These are phyloP conservation scores for Globisporangium rhizosaccharum DNA, from an alignment of 352 stramenopile species.

Conservation along the genomic window DNA sequence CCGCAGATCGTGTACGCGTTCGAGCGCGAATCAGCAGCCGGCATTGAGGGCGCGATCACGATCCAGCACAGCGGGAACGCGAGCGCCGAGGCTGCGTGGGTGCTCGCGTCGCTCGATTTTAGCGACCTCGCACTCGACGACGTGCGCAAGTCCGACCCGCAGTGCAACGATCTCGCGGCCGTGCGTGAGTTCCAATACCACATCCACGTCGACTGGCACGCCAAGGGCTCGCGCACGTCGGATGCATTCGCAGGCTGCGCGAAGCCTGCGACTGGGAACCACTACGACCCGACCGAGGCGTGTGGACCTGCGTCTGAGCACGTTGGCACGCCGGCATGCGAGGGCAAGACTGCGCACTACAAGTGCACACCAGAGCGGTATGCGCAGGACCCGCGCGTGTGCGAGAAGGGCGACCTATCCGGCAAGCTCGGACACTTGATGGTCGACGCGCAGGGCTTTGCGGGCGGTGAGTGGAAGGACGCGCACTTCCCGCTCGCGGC, in stretches of 20 bases:
- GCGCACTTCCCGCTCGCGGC: conserved; percentile 22
- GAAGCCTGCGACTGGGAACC: conserved; percentile 25
- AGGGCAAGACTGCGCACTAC: conserved; percentile 18
- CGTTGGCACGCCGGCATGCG: conserved; percentile 13
- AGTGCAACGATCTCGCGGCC: conserved; percentile 6
- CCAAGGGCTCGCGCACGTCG: conserved; percentile 16
- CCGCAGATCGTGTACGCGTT: conserved; percentile 16
- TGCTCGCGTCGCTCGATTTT: conserved; percentile 16
- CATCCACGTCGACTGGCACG: conserved; percentile 35
- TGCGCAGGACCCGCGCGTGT: conserved; percentile 17
- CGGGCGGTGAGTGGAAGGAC: conserved; percentile 25
- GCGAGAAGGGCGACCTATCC: conserved; percentile 42
- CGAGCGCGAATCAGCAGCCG: conserved; percentile 3
- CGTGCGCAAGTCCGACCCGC: conserved; percentile 13
- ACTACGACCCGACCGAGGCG: conserved; percentile 36
- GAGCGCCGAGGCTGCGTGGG: neutral
- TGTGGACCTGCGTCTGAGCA: conserved; percentile 42
- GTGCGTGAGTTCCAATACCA: conserved; percentile 26
- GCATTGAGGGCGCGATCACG: conserved; percentile 15
- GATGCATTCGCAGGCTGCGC: conserved; percentile 26
- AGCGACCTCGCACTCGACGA: conserved; percentile 2
- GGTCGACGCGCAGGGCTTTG: conserved; percentile 10
- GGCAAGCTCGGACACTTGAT: conserved; percentile 37
- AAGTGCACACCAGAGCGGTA: conserved; percentile 29
- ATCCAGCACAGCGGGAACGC: conserved; percentile 4